Conservation (phyloP, 202 grass and related monocot species). For the Hordeum pubiflorum region DNA sequence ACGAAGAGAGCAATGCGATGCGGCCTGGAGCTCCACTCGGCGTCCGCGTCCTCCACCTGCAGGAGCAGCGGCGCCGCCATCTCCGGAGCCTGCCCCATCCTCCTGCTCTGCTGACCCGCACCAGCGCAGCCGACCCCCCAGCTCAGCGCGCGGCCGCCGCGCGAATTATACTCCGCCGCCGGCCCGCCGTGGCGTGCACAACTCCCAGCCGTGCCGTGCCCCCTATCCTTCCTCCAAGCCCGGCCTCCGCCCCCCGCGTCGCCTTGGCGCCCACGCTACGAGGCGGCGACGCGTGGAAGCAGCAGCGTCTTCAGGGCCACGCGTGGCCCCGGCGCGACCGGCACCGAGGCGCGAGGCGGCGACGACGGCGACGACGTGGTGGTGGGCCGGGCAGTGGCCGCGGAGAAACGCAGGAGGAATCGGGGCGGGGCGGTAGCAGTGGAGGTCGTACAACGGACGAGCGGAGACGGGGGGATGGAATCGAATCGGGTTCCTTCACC, state of each 20-base stretch:
- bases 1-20: conserved; percentile 96
- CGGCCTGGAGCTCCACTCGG: conserved; percentile 37
- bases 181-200: conserved; percentile 6
- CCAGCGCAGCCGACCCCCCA: neutral
- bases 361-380: neutral
- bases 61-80: conserved; percentile 31
- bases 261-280: conserved; percentile 33
- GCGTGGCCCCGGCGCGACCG: neutral
- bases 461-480: neutral
- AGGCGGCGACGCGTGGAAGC: conserved; percentile 34
- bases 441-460: neutral
- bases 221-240: conserved; percentile 27
- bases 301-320: neutral
- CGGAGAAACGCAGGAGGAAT: neutral
- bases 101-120: neutral
- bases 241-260: conserved; percentile 8
- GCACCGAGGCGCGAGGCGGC: neutral
- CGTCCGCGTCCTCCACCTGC: conserved; percentile 21
- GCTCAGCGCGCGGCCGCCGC: neutral
- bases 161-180: conserved; percentile 9
- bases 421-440: neutral
- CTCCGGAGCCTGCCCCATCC: conserved; percentile 28
- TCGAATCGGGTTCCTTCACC: conserved; percentile 16
- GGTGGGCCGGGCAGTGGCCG: conserved; percentile 16
- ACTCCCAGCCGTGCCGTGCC: conserved; percentile 25